These are phyloP conservation scores for Trichophyton rubrum DNA, from an alignment of 2,329 filamentous ascomycete species.

Conservation along the genomic window DNA sequence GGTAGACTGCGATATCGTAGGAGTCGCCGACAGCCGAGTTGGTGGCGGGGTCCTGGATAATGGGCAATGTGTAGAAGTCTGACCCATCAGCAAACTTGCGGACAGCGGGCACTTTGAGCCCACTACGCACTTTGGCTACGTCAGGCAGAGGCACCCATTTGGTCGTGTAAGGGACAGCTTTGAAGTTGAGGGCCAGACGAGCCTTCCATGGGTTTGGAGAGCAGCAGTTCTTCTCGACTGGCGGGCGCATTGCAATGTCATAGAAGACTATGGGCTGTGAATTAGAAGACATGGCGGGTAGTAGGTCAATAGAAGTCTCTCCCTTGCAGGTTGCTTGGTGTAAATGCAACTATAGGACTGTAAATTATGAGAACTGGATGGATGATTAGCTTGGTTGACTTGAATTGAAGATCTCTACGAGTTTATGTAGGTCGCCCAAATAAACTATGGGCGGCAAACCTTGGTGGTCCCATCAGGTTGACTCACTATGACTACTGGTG, in stretches of 20 bases:
- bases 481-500: background rate
- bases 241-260: slow-evolving; percentile 34
- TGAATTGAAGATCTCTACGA: background rate
- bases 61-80: slow-evolving; percentile 50
- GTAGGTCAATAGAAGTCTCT: background rate
- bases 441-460: too few species aligned
- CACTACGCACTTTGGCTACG: slow-evolving; percentile 37
- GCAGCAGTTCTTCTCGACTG: slow-evolving; percentile 17
- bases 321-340: background rate
- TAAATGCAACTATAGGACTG: background rate
- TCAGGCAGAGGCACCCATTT: slow-evolving; percentile 44
- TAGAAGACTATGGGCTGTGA: slow-evolving; percentile 30
- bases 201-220: slow-evolving; percentile 43
- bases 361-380: background rate
- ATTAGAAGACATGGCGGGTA: background rate
- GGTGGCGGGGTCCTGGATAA: slow-evolving; percentile 39
- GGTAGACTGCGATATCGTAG: slow-evolving; percentile 52
- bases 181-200: slow-evolving; percentile 41
- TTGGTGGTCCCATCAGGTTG: background rate
- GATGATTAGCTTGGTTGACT: background rate
- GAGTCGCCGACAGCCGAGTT: slow-evolving; percentile 44
- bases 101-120: slow-evolving; percentile 36
- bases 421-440: background rate
- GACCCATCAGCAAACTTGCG: slow-evolving; percentile 46
- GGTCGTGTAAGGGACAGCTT: slow-evolving; percentile 36